phyloP scores from a whole-genome alignment of 1,284 basidiomycete species.

The Caloboletus inedulis region DNA sequence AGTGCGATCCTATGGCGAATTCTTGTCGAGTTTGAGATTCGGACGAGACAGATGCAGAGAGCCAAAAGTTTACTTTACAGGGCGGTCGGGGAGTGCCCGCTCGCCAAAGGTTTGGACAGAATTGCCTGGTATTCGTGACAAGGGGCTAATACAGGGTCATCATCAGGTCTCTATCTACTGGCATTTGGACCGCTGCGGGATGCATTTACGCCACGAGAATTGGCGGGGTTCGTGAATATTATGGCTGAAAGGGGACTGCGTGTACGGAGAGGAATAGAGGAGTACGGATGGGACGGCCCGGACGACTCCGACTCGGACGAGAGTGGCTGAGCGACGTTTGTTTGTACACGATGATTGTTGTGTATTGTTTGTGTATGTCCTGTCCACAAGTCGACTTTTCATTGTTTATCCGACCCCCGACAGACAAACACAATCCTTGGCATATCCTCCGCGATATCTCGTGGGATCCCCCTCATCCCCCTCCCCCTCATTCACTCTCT shows the following conservation, averaged over 20 bases:
- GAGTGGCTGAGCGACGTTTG: slow-evolving; percentile 36
- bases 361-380: slow-evolving; percentile 17
- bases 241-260: slow-evolving; percentile 85
- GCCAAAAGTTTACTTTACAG: slow-evolving; percentile 81
- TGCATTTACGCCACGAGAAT: slow-evolving; percentile 65
- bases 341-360: slow-evolving; percentile 18
- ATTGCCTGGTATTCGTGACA: slow-evolving; percentile 3
- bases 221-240: slow-evolving; percentile 66
- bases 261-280: slow-evolving; percentile 64
- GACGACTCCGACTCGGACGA: slow-evolving; percentile 57
- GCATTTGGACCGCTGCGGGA: slow-evolving; percentile 75
- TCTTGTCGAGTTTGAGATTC: slow-evolving; percentile 81
- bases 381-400: slow-evolving; percentile 3
- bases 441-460: background rate
- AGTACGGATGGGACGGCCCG: slow-evolving; percentile 45
- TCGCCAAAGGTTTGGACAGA: slow-evolving; percentile 63
- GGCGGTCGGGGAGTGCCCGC: slow-evolving; percentile 79
- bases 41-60: slow-evolving; percentile 51
- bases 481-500: slow-evolving; percentile 1
- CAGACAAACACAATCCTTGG: background rate
- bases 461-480: background rate
- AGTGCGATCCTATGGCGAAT: slow-evolving; percentile 76
- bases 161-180: slow-evolving; percentile 81
- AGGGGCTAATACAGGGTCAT: slow-evolving; percentile 13
- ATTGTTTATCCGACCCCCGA: slow-evolving; percentile 1